Base-by-base conservation (phyloP, 2,329 filamentous ascomycete genomes). In the Botrytis pseudocinerea region DNA sequence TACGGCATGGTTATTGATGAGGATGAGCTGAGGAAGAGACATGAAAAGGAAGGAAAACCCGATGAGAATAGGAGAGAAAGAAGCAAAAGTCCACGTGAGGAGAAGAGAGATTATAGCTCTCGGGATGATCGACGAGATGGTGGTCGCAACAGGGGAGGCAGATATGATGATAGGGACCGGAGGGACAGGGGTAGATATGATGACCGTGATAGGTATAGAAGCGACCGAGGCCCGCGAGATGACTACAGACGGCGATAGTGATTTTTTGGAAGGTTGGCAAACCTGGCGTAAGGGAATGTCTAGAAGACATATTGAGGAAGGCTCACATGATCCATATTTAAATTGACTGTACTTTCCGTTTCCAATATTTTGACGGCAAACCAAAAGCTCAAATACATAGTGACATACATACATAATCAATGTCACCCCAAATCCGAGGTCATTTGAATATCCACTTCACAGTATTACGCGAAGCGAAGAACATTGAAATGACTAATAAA, bases 1-100 rank as follows among this genome's bases (percentile, higher is more conserved):
- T 97, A 97, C 80, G 87, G 89, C 71, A 94, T 97, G 89, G 90
- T 97, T 0, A 93, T 97, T 80, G 92, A 93, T 74, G 90, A 92
- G 71, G 88, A 92, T 70, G 91, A 93, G 74, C 86, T 92, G 82
- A 86, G 85, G 69, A 85, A 85, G 38, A 84, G 85, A 40, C 83
- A 87, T 65, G 83, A 84, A 69, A 83, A 82, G 57, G 82, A 84
- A 54, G 81, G 80, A 6, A 78, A 77, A 28, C 73, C 76, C 32
- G 75, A 76, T 44, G 72, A 78, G 76, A 51, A 76, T 78, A 73
- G 74, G 79, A 51, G 81, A 78, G 70, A 79, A 80, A 68, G 77
- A 79, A 73, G 80, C 77, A 78, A 79, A 54, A 82, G 80, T 69
- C 80, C 80, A 2, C 74, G 75, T 20, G 73, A 73, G 35, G 74